Evolutionary conservation across 1,139 yeast genomes (phyloP), one percentile per base, ranked within the genome.

Genomic region (Debaryomycetaceae sp.): DNA sequence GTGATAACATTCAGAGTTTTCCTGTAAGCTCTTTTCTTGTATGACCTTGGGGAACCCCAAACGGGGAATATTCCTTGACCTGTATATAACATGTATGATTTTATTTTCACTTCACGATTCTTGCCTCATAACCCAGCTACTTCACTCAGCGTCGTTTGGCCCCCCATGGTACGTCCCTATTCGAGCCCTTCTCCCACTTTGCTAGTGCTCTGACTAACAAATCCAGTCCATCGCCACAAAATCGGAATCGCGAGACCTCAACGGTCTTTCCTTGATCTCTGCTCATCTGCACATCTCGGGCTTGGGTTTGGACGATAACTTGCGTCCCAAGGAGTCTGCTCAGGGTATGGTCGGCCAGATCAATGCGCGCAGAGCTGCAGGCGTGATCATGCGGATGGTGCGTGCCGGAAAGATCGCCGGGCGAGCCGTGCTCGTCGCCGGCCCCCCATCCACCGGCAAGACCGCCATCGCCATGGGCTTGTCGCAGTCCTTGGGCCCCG

Each of bases 261-360:
- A 61, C 37, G 77, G 79, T 12, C 61, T 80, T 32, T 75, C 87
- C 20, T 62, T 80, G 45, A 81, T 90, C 44, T 96, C 97, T 4
- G 95, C 97, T 14, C 99, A 92, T 52, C 86, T 97, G 6, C 99
- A 92, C 53, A 90, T 92, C 51, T 68, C 87, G 4, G 98, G 98
- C 1, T 68, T 92, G 22, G 99, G 99, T 12, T 71, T 92, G 31
- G 96, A 87, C 54, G 95, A 85, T 38, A 75, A 79, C 41, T 64
- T 92, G 42, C 83, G 79, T 45, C 96, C 97, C 22, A 69, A 82
- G 41, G 78, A 72, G 38, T 55, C 68, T 13, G 67, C 81, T 25
- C 94, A 90, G 51, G 99, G 99, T 15, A 85, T 92, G 96, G 97
- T 92, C 30, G 99, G 99, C 15, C 99, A 92, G 59, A 50, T 79